Evolutionary conservation across 2,329 filamentous ascomycete genomes (phyloP).

Genomic region (Leptographium lundbergii): DNA sequence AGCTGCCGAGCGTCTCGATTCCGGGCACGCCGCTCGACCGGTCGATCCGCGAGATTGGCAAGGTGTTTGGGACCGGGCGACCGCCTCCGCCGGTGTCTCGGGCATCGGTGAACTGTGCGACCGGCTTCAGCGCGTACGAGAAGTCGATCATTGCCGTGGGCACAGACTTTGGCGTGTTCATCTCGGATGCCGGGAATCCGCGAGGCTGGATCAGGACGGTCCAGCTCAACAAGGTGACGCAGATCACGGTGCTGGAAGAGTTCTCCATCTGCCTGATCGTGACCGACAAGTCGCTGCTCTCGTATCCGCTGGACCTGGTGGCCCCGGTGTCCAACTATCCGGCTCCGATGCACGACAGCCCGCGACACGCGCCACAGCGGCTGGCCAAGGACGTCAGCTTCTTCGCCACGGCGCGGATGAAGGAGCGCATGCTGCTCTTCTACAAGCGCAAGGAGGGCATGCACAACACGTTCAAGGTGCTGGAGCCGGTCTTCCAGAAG

Average conservation of each 20-base stretch:
- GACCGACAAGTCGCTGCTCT: slow-evolving; percentile 80
- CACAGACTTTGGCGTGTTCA: slow-evolving; percentile 87
- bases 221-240: slow-evolving; percentile 64
- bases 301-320: slow-evolving; percentile 85
- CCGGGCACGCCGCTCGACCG: slow-evolving; percentile 84
- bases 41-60: slow-evolving; percentile 80
- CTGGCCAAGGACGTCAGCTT: slow-evolving; percentile 90
- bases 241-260: slow-evolving; percentile 89
- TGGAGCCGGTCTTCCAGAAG: slow-evolving; percentile 92
- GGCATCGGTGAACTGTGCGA: slow-evolving; percentile 83
- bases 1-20: slow-evolving; percentile 58
- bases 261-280: slow-evolving; percentile 89
- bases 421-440: slow-evolving; percentile 85
- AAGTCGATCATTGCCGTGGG: slow-evolving; percentile 86
- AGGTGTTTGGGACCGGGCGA: slow-evolving; percentile 55
- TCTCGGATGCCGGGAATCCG: slow-evolving; percentile 78
- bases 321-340: slow-evolving; percentile 50
- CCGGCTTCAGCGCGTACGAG: slow-evolving; percentile 73
- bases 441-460: slow-evolving; percentile 94
- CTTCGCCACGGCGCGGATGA: slow-evolving; percentile 93
- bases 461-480: slow-evolving; percentile 89
- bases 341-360: slow-evolving; percentile 53
- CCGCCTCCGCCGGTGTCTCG: slow-evolving; percentile 69
- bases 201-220: slow-evolving; percentile 83
- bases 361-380: slow-evolving; percentile 79